These are phyloP conservation scores for Medicago lupulina DNA, from an alignment of 306 rosid species.

Conservation along the genomic window DNA sequence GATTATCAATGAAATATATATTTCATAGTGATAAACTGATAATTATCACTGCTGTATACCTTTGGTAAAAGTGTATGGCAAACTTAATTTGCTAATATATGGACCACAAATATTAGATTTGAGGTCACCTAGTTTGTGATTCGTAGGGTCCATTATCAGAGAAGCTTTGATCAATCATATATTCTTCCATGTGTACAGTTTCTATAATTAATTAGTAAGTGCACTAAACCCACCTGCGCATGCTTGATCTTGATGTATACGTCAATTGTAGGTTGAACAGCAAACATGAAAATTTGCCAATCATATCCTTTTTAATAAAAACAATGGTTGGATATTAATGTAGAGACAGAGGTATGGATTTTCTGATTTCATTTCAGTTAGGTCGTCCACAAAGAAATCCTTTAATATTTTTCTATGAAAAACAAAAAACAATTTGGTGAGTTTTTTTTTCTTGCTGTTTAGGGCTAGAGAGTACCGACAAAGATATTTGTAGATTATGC, in stretches of 20 bases:
- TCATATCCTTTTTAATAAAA: neutral
- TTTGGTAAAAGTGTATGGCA: conserved; percentile 22
- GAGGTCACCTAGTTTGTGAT: conserved; percentile 30
- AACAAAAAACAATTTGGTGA: too few relatives aligned
- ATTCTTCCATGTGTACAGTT: conserved; percentile 28
- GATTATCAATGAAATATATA: neutral
- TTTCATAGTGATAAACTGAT: neutral
- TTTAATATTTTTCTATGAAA: too few relatives aligned
- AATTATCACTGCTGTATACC: conserved; percentile 22
- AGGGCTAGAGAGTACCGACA: too few relatives aligned
- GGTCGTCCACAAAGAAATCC: conserved; percentile 15
- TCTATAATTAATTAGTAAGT: conserved; percentile 32
- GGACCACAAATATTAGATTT: conserved; percentile 43
- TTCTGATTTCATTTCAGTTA: conserved; percentile 48
- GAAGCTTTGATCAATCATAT: conserved; percentile 5
- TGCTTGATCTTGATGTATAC: conserved; percentile 34
- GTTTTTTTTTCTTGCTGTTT: too few relatives aligned
- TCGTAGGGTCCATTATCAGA: conserved; percentile 31
- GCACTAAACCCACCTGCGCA: conserved; percentile 40
- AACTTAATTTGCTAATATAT: conserved; percentile 21
- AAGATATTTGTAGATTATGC: too few relatives aligned
- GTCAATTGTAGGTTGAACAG: neutral
- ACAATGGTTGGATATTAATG: too few relatives aligned
- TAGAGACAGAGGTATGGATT: neutral
- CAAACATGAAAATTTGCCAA: conserved; percentile 16